phyloP scores from a whole-genome alignment of 192 early-diverging fungal genomes.

The Backusella tuberculispora region DNA sequence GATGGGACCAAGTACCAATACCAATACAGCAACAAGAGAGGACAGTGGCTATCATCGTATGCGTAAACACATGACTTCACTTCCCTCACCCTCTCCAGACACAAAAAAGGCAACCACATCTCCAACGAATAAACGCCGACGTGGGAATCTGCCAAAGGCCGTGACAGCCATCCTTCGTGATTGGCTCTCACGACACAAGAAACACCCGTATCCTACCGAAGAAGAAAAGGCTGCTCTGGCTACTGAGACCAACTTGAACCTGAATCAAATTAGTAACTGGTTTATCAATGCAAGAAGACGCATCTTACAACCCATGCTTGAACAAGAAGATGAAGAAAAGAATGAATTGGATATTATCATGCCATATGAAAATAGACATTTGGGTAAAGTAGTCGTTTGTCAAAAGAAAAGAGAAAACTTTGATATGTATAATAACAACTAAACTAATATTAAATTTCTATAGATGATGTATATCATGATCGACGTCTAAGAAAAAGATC shows the following conservation, averaged over 20 bases:
- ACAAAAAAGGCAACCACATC: constrained; percentile 27
- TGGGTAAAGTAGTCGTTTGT: background rate
- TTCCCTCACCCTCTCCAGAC: background rate
- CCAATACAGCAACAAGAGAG: background rate
- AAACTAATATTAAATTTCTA: background rate
- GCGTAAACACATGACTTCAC: constrained; percentile 10
- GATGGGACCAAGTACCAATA: background rate
- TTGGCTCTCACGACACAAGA: constrained; percentile 58
- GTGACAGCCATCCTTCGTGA: constrained; percentile 51
- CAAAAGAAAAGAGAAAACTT: background rate
- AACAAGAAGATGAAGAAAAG: constrained; percentile 36
- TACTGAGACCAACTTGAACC: constrained; percentile 49
- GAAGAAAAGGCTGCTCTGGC: constrained; percentile 54
- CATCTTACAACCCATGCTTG: constrained; percentile 59
- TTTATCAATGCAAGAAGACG: constrained; percentile 65
- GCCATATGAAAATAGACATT: constrained; percentile 17
- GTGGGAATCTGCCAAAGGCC: constrained; percentile 52
- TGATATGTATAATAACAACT: background rate
- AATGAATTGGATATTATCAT: constrained; percentile 30
- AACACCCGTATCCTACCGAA: constrained; percentile 63
- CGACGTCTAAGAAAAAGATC: constrained; percentile 21
- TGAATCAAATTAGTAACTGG: constrained; percentile 67
- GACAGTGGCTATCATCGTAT: constrained; percentile 5
- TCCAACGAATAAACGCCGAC: constrained; percentile 38
- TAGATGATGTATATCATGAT: constrained; percentile 26